A percentile compares a stretch with the other conserved stretches of the same genome.
phyloP scores from a whole-genome alignment of 148 eudicot genomes.

The Camellia japonica region DNA sequence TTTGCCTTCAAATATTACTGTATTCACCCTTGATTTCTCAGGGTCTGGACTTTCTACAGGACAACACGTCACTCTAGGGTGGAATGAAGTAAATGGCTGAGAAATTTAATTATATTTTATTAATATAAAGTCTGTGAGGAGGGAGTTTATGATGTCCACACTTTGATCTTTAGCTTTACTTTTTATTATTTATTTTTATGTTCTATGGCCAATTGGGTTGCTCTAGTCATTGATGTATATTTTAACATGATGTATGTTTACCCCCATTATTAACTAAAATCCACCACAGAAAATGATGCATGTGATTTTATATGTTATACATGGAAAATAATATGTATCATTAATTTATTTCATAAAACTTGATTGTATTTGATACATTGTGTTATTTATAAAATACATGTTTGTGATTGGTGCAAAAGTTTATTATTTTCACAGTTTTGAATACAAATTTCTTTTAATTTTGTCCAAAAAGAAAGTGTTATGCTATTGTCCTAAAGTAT shows the following conservation, averaged over 20 bases:
- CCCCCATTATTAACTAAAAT: neutral
- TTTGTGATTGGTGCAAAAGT: neutral
- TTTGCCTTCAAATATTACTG: conserved; percentile 85
- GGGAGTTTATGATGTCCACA: neutral
- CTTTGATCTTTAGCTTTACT: neutral
- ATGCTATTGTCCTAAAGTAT: neutral
- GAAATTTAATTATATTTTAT: neutral
- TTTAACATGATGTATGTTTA: neutral
- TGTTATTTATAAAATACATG: neutral
- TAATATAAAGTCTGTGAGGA: neutral
- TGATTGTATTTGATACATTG: neutral
- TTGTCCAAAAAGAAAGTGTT: neutral
- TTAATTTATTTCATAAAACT: neutral
- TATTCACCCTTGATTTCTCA: conserved; percentile 87
- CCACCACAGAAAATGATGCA: neutral
- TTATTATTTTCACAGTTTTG: neutral
- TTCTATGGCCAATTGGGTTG: neutral
- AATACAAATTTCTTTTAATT: neutral
- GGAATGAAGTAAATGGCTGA: conserved; percentile 80
- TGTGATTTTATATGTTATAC: neutral
- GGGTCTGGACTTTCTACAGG: conserved; percentile 99
- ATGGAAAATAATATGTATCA: neutral
- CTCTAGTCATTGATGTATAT: neutral
- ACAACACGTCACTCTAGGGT: conserved; percentile 92
- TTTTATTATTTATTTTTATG: neutral